phyloP scores from a whole-genome alignment of 768 basidiomycete genomes.

The Dentipellis sp. region DNA sequence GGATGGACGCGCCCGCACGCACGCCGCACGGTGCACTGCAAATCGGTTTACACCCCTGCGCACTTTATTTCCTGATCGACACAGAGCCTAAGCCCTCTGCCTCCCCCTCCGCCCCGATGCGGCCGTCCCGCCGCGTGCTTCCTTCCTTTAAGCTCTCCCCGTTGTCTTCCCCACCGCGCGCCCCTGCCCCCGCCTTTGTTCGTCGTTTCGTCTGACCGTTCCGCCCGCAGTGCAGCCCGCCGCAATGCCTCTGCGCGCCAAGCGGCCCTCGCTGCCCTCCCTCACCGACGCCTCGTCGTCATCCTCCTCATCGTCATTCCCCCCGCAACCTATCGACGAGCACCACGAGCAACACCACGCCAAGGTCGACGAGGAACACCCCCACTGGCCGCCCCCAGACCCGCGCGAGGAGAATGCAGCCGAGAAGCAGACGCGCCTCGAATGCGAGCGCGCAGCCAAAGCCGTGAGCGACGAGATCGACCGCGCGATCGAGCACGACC shows the following conservation, averaged over 20 bases:
- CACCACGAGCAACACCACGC: background rate
- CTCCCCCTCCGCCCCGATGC: too few relatives aligned
- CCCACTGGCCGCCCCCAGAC: constrained; percentile 23
- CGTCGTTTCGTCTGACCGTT: background rate
- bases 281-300: too few relatives aligned
- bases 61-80: too few relatives aligned
- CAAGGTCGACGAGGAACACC: constrained; percentile 7
- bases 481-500: constrained; percentile 36
- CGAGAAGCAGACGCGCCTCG: constrained; percentile 30
- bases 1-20: too few relatives aligned
- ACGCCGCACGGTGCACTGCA: too few relatives aligned
- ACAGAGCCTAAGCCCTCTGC: too few relatives aligned
- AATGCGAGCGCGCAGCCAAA: constrained; percentile 41
- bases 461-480: constrained; percentile 47
- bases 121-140: too few relatives aligned
- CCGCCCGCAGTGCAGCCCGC: background rate
- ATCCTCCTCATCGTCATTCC: too few relatives aligned
- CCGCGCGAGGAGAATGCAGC: constrained; percentile 32
- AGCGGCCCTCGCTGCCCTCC: too few relatives aligned
- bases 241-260: background rate
- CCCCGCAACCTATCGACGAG: too few relatives aligned
- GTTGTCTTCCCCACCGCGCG: background rate
- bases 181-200: background rate
- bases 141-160: background rate
- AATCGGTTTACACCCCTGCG: too few relatives aligned